Evolutionary conservation across 1,284 basidiomycete species (phyloP).

Genomic region (Clitocybe nebularis): DNA sequence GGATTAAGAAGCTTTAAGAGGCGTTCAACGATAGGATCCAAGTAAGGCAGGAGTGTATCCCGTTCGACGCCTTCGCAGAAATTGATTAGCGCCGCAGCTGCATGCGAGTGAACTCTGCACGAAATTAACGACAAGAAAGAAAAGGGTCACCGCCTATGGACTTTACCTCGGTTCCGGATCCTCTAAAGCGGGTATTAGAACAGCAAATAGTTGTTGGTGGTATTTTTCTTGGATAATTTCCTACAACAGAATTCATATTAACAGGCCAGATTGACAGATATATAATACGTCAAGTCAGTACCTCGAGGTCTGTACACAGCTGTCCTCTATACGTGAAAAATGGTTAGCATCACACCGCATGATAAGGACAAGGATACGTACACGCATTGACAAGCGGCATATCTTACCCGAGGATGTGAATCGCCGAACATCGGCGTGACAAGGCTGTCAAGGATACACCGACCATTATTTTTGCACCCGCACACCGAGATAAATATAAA

Average conservation of each 20-base stretch:
- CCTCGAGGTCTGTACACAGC: constrained; percentile 80
- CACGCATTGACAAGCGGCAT: constrained; percentile 86
- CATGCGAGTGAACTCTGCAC: constrained; percentile 71
- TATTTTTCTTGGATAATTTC: constrained; percentile 74
- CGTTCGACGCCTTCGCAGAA: constrained; percentile 81
- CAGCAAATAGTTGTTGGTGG: constrained; percentile 63
- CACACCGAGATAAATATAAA: constrained; percentile 1
- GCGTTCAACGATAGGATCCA: constrained; percentile 73
- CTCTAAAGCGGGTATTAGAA: constrained; percentile 69
- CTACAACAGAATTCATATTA: too few species aligned
- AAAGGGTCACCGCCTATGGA: neutral
- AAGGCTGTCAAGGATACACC: constrained; percentile 40
- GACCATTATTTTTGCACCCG: constrained; percentile 1
- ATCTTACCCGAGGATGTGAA: constrained; percentile 75
- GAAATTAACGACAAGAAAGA: neutral
- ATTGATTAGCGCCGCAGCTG: constrained; percentile 83
- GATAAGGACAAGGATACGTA: constrained; percentile 33
- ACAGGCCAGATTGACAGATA: neutral
- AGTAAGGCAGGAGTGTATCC: constrained; percentile 68
- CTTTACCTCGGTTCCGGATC: constrained; percentile 70
- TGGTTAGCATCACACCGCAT: neutral
- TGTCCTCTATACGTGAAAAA: constrained; percentile 52
- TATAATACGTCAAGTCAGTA: constrained; percentile 22
- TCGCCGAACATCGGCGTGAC: constrained; percentile 76
- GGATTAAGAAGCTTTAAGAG: constrained; percentile 64